A percentile compares a stretch with the other conserved stretches of the same genome.
phyloP scores from a whole-genome alignment of 805 yeast genomes.

The Metschnikowia similis region DNA sequence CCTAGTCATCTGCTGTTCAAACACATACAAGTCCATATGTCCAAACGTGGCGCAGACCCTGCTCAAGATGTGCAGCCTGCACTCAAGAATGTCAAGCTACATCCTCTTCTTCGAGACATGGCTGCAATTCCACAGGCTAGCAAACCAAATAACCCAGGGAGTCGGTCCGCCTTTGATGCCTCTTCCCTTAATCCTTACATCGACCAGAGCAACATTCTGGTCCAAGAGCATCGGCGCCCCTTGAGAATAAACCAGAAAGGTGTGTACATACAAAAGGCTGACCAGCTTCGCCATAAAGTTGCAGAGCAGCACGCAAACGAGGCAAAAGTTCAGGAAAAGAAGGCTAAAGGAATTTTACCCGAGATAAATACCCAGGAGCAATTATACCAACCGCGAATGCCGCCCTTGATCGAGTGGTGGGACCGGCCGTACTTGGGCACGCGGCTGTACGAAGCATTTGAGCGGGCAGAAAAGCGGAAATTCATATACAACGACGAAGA shows the following conservation, averaged over 20 bases:
- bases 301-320: constrained; percentile 7
- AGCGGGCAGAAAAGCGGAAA: constrained; percentile 17
- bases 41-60: neutral
- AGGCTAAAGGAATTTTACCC: constrained; percentile 44
- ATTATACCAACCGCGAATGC: constrained; percentile 40
- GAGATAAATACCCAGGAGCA: constrained; percentile 55
- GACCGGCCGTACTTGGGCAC: constrained; percentile 54
- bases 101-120: constrained; percentile 33
- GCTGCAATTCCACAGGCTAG: constrained; percentile 25
- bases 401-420: constrained; percentile 89
- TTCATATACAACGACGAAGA: constrained; percentile 34
- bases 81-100: constrained; percentile 17
- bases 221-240: constrained; percentile 24
- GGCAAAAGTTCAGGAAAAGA: constrained; percentile 31
- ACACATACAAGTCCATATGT: neutral
- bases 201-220: constrained; percentile 19
- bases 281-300: constrained; percentile 42
- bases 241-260: constrained; percentile 59
- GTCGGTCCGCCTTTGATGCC: constrained; percentile 29
- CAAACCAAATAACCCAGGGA: constrained; percentile 28
- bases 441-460: constrained; percentile 32
- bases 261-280: constrained; percentile 53
- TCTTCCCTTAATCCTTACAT: constrained; percentile 37
- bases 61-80: neutral
- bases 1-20: no score